Conservation (phyloP, 1,284 basidiomycete species). For the Apiotrichum brassicae region DNA sequence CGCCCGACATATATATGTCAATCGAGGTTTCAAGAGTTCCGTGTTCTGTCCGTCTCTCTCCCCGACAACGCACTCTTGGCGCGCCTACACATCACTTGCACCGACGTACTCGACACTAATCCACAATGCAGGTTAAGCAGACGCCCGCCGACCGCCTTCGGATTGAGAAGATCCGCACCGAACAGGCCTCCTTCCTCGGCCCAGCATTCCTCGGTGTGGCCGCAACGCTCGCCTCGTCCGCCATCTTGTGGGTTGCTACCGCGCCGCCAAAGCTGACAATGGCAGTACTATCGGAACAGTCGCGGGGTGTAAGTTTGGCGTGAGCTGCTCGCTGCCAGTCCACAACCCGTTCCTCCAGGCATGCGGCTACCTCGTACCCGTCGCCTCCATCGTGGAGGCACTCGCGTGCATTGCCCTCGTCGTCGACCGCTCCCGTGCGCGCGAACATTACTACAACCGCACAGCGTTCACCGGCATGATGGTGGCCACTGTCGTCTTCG, state of each 20-base stretch:
- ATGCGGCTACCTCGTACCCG: background rate
- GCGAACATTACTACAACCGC: background rate
- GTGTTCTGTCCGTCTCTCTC: no score
- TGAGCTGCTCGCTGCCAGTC: background rate
- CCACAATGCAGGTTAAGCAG: background rate
- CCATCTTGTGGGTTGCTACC: background rate
- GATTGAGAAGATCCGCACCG: background rate
- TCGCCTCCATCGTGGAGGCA: background rate
- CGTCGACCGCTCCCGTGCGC: background rate
- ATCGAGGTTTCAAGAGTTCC: no score
- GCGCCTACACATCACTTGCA: no score
- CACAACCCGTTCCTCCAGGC: background rate
- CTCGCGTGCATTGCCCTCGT: background rate
- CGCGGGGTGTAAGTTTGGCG: background rate
- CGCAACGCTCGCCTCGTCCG: background rate
- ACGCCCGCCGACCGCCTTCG: background rate
- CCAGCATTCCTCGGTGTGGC: background rate
- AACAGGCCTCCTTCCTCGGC: background rate
- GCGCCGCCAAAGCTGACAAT: background rate
- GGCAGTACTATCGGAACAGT: background rate
- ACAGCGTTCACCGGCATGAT: background rate
- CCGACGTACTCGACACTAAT: no score
- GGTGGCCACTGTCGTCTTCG: background rate
- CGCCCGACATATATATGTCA: no score
- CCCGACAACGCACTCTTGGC: no score